Conservation (phyloP, 345 rosid genomes). For the Murraya koenigii region DNA sequence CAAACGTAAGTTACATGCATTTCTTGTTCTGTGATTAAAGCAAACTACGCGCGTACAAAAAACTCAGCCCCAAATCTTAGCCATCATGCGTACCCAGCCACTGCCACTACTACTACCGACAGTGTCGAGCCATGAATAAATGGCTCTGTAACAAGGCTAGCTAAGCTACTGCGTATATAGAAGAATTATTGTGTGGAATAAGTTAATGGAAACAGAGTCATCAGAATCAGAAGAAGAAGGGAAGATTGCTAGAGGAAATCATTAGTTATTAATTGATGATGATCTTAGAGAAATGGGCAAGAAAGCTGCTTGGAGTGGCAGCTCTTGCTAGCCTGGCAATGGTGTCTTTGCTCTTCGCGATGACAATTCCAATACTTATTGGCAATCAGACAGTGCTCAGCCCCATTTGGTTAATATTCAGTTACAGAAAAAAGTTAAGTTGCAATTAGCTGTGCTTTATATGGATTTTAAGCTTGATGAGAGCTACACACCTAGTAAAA, state of each 20-base stretch:
- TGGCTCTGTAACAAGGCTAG: too few relatives aligned
- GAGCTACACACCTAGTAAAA: conserved; percentile 95
- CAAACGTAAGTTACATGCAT: too few relatives aligned
- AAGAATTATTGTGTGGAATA: too few relatives aligned
- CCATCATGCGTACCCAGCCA: too few relatives aligned
- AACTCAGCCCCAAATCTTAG: too few relatives aligned
- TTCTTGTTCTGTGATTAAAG: too few relatives aligned
- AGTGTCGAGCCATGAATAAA: too few relatives aligned
- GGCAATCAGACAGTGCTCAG: conserved; percentile 99
- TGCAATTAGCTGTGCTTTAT: conserved; percentile 74
- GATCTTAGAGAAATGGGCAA: conserved; percentile 87
- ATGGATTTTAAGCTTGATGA: conserved; percentile 96
- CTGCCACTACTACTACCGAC: too few relatives aligned
- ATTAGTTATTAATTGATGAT: conserved; percentile 57
- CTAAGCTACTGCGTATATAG: too few relatives aligned
- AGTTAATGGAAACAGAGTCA: conserved; percentile 76
- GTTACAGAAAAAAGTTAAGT: conserved; percentile 91
- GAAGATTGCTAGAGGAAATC: conserved; percentile 66
- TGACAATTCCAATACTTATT: conserved; percentile 79
- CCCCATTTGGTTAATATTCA: conserved; percentile 96
- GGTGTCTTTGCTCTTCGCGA: conserved; percentile 84
- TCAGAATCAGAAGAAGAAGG: conserved; percentile 93
- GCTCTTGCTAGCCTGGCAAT: conserved; percentile 95
- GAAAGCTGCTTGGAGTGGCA: conserved; percentile 95
- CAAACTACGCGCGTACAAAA: too few relatives aligned